phyloP scores from a whole-genome alignment of 495 filamentous ascomycete species.

The Delitschia confertaspora region DNA sequence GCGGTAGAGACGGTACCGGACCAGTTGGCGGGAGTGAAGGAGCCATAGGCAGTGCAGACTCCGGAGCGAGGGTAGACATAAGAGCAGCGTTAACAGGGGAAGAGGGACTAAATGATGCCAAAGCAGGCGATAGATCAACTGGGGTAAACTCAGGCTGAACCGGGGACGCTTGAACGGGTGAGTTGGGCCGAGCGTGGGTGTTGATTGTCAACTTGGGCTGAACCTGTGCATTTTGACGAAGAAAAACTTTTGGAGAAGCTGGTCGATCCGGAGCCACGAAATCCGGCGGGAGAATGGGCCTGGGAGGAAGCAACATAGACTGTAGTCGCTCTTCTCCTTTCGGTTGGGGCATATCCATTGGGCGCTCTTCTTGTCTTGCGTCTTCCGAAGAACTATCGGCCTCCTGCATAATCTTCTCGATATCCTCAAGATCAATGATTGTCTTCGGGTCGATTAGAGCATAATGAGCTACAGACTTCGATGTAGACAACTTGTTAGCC shows the following conservation, averaged over 20 bases:
- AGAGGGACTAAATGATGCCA: constrained; percentile 5
- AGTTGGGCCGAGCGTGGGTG: background rate
- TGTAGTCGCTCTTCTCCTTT: constrained; percentile 29
- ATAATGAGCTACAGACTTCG: constrained; percentile 62
- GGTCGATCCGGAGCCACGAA: constrained; percentile 34
- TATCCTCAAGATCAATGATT: constrained; percentile 54
- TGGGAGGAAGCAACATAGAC: constrained; percentile 49
- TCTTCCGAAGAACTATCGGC: constrained; percentile 27
- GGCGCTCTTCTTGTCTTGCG: constrained; percentile 10
- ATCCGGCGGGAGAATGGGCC: constrained; percentile 42
- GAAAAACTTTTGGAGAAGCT: constrained; percentile 37
- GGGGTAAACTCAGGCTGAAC: constrained; percentile 12
- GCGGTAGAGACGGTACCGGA: constrained; percentile 31
- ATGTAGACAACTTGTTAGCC: constrained; percentile 36
- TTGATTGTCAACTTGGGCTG: constrained; percentile 12
- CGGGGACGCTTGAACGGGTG: background rate
- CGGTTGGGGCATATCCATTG: background rate
- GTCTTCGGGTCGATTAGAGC: constrained; percentile 70
- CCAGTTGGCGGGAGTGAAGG: constrained; percentile 20
- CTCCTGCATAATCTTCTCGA: constrained; percentile 57
- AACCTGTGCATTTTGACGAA: constrained; percentile 24
- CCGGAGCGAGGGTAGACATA: background rate
- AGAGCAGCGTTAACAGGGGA: constrained; percentile 1
- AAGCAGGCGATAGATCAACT: constrained; percentile 16
- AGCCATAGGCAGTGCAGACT: background rate